These are phyloP conservation scores for Oryza meridionalis DNA, from an alignment of 176 grass and related monocot genomes.

Conservation along the genomic window DNA sequence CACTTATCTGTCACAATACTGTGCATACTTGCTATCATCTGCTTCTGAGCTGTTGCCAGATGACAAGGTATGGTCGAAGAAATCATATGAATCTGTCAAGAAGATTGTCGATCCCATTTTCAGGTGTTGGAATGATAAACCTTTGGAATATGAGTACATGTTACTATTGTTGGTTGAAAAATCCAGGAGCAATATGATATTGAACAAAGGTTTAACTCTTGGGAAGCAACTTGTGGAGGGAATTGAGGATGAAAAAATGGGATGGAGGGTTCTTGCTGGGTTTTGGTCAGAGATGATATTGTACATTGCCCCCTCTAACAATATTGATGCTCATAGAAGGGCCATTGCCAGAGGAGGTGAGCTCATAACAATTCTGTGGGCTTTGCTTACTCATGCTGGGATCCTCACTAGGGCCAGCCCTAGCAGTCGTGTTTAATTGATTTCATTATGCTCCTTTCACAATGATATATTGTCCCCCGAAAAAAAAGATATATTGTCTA, in stretches of 20 bases:
- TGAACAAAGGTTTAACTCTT: neutral
- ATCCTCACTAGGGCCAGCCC: neutral
- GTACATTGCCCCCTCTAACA: neutral
- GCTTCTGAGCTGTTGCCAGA: neutral
- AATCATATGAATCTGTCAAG: neutral
- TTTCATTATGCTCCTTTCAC: too few species aligned
- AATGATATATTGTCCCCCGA: too few species aligned
- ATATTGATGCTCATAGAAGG: neutral
- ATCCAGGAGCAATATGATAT: neutral
- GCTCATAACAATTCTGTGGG: neutral
- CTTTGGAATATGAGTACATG: neutral
- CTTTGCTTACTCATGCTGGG: neutral
- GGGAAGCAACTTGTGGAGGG: neutral
- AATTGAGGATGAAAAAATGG: neutral
- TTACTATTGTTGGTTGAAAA: neutral
- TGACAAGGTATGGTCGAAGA: neutral
- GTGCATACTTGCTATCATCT: neutral
- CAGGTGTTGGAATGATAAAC: fast-evolving
- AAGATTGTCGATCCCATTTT: neutral
- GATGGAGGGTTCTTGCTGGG: neutral
- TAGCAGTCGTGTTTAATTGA: neutral
- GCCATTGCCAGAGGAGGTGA: neutral
- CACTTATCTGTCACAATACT: neutral
- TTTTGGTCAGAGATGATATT: neutral
- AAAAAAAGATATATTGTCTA: too few species aligned